These are phyloP conservation scores for Gautieria morchelliformis DNA, from an alignment of 768 basidiomycete genomes.

Conservation along the genomic window DNA sequence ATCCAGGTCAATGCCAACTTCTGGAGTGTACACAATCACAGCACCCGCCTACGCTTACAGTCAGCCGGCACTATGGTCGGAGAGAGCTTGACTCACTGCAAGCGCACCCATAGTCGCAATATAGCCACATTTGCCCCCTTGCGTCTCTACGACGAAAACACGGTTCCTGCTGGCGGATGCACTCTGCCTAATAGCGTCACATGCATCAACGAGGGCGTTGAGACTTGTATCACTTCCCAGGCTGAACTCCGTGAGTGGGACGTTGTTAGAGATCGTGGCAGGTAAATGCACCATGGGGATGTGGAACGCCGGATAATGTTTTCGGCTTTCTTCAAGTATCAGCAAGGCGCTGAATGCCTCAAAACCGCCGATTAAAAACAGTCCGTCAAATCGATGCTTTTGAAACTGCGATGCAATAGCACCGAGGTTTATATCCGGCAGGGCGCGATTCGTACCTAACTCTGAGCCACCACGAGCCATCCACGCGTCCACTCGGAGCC, in stretches of 20 bases:
- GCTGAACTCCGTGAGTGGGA: conserved; percentile 93
- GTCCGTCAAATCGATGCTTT: conserved; percentile 62
- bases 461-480: conserved; percentile 94
- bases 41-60: conserved; percentile 66
- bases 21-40: conserved; percentile 88
- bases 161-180: conserved; percentile 92
- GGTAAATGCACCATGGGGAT: conserved; percentile 95
- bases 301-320: conserved; percentile 83
- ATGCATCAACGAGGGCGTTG: conserved; percentile 95
- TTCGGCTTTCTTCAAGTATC: conserved; percentile 70
- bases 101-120: conserved; percentile 92
- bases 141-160: conserved; percentile 97
- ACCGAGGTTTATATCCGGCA: conserved; percentile 83
- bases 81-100: conserved; percentile 51
- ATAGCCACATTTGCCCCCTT: conserved; percentile 95
- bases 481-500: conserved; percentile 98
- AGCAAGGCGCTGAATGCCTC: conserved; percentile 81
- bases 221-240: conserved; percentile 95
- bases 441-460: conserved; percentile 87
- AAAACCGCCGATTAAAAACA: conserved; percentile 92
- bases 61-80: neutral
- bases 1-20: conserved; percentile 79
- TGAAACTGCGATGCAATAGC: conserved; percentile 89
- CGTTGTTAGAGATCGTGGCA: conserved; percentile 96
- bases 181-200: conserved; percentile 97